Percentiles rank a stretch among this genome's conserved stretches.
These are phyloP conservation scores for Sporobolomyces roseus DNA, from an alignment of 768 basidiomycete genomes.

Conservation along the genomic window DNA sequence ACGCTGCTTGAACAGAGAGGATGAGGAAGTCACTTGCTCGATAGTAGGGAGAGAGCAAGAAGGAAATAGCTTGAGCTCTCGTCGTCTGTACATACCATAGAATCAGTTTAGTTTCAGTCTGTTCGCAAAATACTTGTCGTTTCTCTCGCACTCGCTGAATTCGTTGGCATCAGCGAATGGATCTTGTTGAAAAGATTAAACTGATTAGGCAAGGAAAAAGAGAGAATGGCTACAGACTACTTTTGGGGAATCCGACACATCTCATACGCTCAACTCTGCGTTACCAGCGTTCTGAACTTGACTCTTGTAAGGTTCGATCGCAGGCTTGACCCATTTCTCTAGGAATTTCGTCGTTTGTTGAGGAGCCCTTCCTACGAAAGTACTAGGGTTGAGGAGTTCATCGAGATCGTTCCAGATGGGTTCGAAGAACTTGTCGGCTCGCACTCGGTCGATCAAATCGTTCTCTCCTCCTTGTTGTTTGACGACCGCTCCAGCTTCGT, in stretches of 20 bases:
- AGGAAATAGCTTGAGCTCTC: background rate
- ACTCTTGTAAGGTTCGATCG: conserved; percentile 52
- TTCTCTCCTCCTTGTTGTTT: conserved; percentile 92
- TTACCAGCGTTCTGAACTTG: conserved; percentile 22
- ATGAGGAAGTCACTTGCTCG: too few species aligned
- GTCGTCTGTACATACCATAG: background rate
- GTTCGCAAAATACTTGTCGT: background rate
- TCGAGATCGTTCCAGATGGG: conserved; percentile 78
- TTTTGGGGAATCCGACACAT: background rate
- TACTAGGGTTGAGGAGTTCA: conserved; percentile 71
- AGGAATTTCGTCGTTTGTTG: conserved; percentile 89
- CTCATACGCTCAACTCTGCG: conserved; percentile 34
- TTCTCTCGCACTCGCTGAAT: background rate
- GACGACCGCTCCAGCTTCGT: conserved; percentile 89
- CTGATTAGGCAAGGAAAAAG: too few species aligned
- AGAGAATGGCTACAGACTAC: background rate
- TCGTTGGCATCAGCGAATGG: too few species aligned
- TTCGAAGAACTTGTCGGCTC: conserved; percentile 77
- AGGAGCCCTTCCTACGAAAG: conserved; percentile 88
- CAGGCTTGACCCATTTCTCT: conserved; percentile 80
- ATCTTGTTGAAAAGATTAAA: too few species aligned
- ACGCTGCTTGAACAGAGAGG: conserved; percentile 16
- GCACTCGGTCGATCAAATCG: conserved; percentile 86
- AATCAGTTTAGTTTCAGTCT: background rate
- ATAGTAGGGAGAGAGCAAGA: background rate